Evolutionary conservation across 2,329 filamentous ascomycete genomes (phyloP), one percentile per base, ranked within the genome.

Genomic region (Phoma herbarum): DNA sequence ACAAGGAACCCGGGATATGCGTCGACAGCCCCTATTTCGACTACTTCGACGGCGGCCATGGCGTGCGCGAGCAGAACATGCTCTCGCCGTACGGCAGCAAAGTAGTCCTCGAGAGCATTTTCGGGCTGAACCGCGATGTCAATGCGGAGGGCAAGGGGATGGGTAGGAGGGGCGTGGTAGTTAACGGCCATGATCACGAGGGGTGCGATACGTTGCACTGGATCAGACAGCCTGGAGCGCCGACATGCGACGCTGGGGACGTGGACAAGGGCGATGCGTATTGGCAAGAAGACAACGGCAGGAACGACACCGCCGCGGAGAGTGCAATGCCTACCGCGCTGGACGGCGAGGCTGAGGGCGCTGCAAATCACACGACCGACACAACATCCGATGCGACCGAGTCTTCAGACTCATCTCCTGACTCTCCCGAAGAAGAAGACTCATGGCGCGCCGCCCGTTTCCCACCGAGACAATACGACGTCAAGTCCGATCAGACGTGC

Each of bases 141-240:
- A 76, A 80, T 28, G 89, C 86, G 0, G 81, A 86, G 0, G 87
- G 82, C 0, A 73, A 78, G 11, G 92, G 92, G 1, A 79, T 80
- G 50, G 92, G 92, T 1, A 83, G 92, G 16, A 84, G 82, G 9
- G 93, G 94, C 0, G 79, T 98, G 6, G 88, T 99, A 25, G 79
- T 99, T 37, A 97, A 93, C 47, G 95, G 95, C 0, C 95, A 99
- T 74, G 95, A 99, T 72, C 95, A 99, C 75, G 91, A 91, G 66
- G 95, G 95, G 7, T 99, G 95, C 74, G 93, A 98, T 76, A 90
- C 89, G 8, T 90, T 90, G 71, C 95, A 99, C 80, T 94, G 85
- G 70, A 71, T 69, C 4, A 59, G 62, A 4, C 68, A 71, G 39
- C 57, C 60, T 1, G 69, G 67, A 0, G 63, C 61, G 0, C 28